These are phyloP conservation scores for Graphilbum fragrans DNA, from an alignment of 2,329 filamentous ascomycete species.

Conservation along the genomic window DNA sequence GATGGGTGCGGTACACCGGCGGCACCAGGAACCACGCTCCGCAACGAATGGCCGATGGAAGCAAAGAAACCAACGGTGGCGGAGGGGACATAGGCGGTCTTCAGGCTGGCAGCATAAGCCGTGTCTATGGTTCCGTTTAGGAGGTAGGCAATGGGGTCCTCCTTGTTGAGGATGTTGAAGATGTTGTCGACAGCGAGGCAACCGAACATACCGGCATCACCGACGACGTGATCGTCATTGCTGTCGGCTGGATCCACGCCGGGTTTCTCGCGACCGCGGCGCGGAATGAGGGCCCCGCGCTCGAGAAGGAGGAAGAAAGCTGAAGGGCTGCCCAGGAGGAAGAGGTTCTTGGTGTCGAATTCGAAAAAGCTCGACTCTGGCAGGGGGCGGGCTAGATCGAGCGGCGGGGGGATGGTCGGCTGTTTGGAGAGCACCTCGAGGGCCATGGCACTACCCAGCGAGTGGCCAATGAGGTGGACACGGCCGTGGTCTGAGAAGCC, in stretches of 20 bases:
- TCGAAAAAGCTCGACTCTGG: constrained; percentile 53
- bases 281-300: constrained; percentile 57
- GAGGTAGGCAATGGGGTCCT: constrained; percentile 75
- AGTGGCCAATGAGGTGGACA: constrained; percentile 88
- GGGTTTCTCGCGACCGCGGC: constrained; percentile 63
- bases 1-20: constrained; percentile 9
- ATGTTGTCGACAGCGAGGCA: constrained; percentile 92
- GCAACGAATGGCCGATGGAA: constrained; percentile 50
- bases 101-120: constrained; percentile 64
- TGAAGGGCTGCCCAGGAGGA: constrained; percentile 79
- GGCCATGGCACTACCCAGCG: constrained; percentile 87
- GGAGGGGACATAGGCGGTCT: constrained; percentile 66
- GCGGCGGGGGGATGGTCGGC: constrained; percentile 54
- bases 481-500: constrained; percentile 70
- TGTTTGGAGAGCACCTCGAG: constrained; percentile 84
- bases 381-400: constrained; percentile 28
- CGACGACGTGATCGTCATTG: constrained; percentile 49
- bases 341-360: constrained; percentile 83
- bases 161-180: constrained; percentile 73
- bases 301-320: constrained; percentile 90
- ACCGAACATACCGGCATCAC: constrained; percentile 69
- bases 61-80: constrained; percentile 53
- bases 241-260: constrained; percentile 55
- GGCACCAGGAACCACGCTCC: constrained; percentile 46
- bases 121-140: constrained; percentile 85